Base-by-base conservation (phyloP, 768 basidiomycete genomes). In the Amanita pseudoporphyria region DNA sequence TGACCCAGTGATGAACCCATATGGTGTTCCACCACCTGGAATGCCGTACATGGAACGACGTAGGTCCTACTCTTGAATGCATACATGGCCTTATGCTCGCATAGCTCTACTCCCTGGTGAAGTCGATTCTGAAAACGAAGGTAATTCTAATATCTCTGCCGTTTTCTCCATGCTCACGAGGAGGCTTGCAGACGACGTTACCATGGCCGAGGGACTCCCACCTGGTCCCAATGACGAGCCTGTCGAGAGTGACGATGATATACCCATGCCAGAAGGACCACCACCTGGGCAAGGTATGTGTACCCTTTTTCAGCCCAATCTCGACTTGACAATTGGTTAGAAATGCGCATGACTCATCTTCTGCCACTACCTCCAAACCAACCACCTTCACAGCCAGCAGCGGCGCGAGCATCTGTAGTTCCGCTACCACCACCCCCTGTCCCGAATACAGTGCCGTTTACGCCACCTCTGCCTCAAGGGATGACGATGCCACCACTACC, bases 31-130 rank as follows among this genome's bases (percentile, higher is more conserved):
- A 16, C 94, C 94, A 36, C 95, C 94, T 10, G 95, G 95, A 6
- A 90, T 96, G 92, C 91, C 89, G n/a, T 97, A 96, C 64, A 69
- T 78, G 51, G 90, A 97, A 62, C 67, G 84, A 68, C 77, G 93
- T 94, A 57, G 67, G 86, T 71, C 10, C n/a, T n/a, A 40, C 30
- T 9, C 52, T 32, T 12, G 35, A 37, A 39, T 39, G 7, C 38
- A 40, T 38, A 19, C 14, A 33, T 49, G 6, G 22, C 16, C 19
- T 51, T 24, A 53, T 38, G 48, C n/a, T 30, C 24, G 36, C 3
- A 22, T n/a, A 87, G 85, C 83, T 26, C 67, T 81, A 2, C 63
- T 71, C 26, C 76, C 78, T 9, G 81, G 77, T 21, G 86, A 88
- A 60, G 67, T 75, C 26, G 76, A 78, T 53, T 80, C 74, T 52